Evolutionary conservation across 2,329 filamentous ascomycete species (phyloP), one percentile per base, ranked within the genome.

Genomic region (Dactylellina cionopaga): DNA sequence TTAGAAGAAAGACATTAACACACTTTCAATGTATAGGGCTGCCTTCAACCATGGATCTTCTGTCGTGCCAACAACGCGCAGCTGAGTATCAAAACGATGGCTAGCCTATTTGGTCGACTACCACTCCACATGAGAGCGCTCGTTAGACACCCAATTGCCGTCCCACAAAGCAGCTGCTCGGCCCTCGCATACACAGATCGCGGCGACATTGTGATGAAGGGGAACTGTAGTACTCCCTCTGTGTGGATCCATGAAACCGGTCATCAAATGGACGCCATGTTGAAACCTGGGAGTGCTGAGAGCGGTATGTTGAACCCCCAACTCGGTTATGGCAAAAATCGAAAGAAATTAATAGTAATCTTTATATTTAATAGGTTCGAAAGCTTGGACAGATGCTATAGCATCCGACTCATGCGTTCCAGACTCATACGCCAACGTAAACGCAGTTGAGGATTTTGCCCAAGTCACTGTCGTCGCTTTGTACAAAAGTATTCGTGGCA

Each of bases 41-140:
- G 79, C 70, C 29, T 19, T 15, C 55, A 74, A 43, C 62, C 75
- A 22, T 80, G 79, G 79, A 75, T 77, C 52, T 76, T 80, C 43
- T 80, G 79, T 58, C 75, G 79, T 1, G 78, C 79, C 66, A 77
- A 75, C 43, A 64, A 77, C 29, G 71, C 77, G 7, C 58, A 68
- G 1, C 63, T 76, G n/a, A 74, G 56, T 68, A 49, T 77, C 55
- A 43, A 49, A 2, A 72, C 76, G 22, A 78, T 80, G 75, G 74
- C 77, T 10, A 75, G 76, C 39, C 25, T 77, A 24, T 79, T 79
- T 31, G 78, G 78, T 9, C 76, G 77, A 24, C 27, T 79, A 10
- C 79, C 79, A 9, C 60, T 79, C 10, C 76, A 75, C 49, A 79
- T 78, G 72, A 75, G 79, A 5, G 63, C 75, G 29, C 77, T 75